Base-by-base conservation (phyloP, 495 filamentous ascomycete species). In the Penicillium robsamsonii region DNA sequence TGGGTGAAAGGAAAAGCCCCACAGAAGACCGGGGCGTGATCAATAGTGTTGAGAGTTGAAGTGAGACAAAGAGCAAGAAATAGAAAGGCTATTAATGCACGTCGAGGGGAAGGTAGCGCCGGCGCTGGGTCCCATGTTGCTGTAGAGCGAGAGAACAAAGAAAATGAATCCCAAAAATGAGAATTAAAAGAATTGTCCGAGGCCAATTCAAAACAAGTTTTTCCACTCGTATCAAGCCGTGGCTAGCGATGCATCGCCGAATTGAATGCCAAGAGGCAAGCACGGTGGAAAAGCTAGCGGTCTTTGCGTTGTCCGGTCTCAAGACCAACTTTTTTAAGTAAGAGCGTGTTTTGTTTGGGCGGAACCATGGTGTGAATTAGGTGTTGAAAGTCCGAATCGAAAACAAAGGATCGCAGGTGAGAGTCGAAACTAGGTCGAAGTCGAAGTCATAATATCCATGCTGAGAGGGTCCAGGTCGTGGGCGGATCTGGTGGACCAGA, bases 361-460 rank as follows among this genome's bases (percentile, higher is more conserved):
- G 40, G 24, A 37, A 25, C 22, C 27, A 9, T 9, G 2, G 50
- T 30, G 45, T 35, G 55, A 47, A 61, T 50, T 42, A 44, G 27
- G 53, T 45, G 38, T n/a, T 40, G 15, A 40, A 50, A 41, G 43
- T 40, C 42, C 54, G 57, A 58, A 31, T 66, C 38, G 55, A 63
- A 58, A 54, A 57, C 46, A 60, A 57, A 65, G 60, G 40, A 61
- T 64, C 63, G 57, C 38, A 55, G 41, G 18, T 25, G 27, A 18
- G 40, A 67, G 63, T 61, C 42, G 61, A 62, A 62, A 60, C 63
- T 54, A 60, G 55, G 49, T 68, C 57, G 58, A 55, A 49, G 64
- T 57, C 46, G 64, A 70, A 61, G 56, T 70, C 60, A 55, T 66
- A 59, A 68, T 68, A 69, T 70, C 64, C 70, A 70, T 72, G 59